Evolutionary conservation across 495 filamentous ascomycete genomes (phyloP), one percentile per base, ranked within the genome.

Genomic region (Sabuloglossum arenarium): DNA sequence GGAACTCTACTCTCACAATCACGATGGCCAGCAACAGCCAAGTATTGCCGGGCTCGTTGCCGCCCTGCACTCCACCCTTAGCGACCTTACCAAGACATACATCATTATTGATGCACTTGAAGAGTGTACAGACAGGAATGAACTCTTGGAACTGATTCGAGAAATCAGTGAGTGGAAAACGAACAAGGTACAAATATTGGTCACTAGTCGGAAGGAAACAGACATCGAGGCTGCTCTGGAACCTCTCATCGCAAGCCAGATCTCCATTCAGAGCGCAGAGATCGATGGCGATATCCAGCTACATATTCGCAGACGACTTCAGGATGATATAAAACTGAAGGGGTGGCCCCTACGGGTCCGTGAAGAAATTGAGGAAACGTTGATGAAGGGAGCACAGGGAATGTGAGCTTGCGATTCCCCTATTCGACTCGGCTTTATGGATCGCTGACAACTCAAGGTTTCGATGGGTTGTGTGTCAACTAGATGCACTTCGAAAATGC

Each of bases 31-130:
- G 19, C 54, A 57, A 27, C 59, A 62, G 49, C 52, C 61, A 46
- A 55, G 30, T 28, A 1, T 43, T 52, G 24, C 49, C 27, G 25
- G 58, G 59, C 39, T 56, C n/a, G 0, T 45, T 2, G 11, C 10
- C 19, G 21, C 23, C 3, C 51, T 55, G 54, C 37, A 23, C 57
- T 46, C 50, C 14, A 63, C 68, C 29, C 23, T 59, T 3, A 39
- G 31, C 1, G 52, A 25, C 23, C 66, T 65, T 45, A 10, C 60
- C 4, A 53, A 56, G 11, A 59, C 50, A 6, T 61, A 46, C 31
- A 42, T 65, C 42, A 56, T 65, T 23, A 52, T 65, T 28, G 63
- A 65, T 57, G 62, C 62, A 1, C 32, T 65, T 21, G 62, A 65
- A 30, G 63, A 65, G 47, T 65, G 60, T 19, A 43, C 25, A 10